Base-by-base conservation (phyloP, 2,329 filamentous ascomycete genomes). In the Epichloe aotearoae region DNA sequence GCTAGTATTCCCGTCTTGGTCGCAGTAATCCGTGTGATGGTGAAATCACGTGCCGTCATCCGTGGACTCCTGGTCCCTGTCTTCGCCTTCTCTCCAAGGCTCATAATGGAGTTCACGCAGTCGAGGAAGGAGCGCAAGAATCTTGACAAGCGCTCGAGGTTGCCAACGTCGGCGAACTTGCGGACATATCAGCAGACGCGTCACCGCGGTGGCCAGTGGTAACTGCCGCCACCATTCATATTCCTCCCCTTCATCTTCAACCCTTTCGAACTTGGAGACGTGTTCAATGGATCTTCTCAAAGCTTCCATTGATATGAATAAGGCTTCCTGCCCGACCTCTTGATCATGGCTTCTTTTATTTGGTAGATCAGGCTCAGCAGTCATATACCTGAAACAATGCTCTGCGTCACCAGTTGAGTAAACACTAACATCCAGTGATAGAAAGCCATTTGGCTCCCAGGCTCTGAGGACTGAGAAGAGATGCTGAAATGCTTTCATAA, bases 31-130 rank as follows among this genome's bases (percentile, higher is more conserved):
- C 8, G 62, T 63, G 2, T 49, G 26, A 49, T 26, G 0, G 6
- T 49, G 63, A 46, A 8, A 58, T 51, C 8, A 0, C 38, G 50
- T 3, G 12, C 57, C 56, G 65, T 55, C 67, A 63, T 54, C 62
- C 65, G 65, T 67, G 69, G 3, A 26, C 26, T 8, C 26, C 0
- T 8, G 2, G 26, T 1, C 23, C 0, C 23, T 5, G 23, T 26
- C 6, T 26, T 26, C 1, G 6, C 2, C 23, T 26, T 1, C 23
- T 26, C 23, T 26, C 1, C 1, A 26, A 48, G 65, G 67, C 55
- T 69, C 65, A 55, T 66, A 69, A 49, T 61, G 60, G 55, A 70
- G 54, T 54, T 70, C 63, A 55, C 63, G 59, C 47, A 71, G 51
- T 50, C 59, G 62, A 14, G 66, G 63, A 52, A 69, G 60, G 44